Evolutionary conservation across 2,329 filamentous ascomycete species (phyloP), one percentile per base, ranked within the genome.

Genomic region (Aquanectria penicillioides): DNA sequence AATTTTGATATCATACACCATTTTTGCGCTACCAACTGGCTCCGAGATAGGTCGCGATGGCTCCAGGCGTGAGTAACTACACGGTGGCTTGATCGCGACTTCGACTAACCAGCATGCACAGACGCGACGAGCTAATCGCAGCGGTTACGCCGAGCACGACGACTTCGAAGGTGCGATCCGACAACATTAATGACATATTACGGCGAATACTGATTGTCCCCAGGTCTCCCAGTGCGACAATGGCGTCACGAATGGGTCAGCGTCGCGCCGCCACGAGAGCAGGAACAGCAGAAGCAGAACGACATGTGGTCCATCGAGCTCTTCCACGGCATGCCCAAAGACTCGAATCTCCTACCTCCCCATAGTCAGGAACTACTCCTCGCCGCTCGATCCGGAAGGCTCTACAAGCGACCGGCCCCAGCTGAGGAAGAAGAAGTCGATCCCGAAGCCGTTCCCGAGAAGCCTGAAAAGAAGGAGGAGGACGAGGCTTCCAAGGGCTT

Each of bases 211-310:
- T 74, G 52, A 74, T 37, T n/a, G 13, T 20, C 46, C 28, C 81
- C 86, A 83, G 92, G 93, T 59, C 84, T 97, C 10, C 94, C 94
- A 13, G 90, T 97, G 57, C 90, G 93, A 71, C 93, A 97, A 84
- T 98, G 93, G 90, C 88, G 91, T 54, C 88, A 91, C 63, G 87
- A 90, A 57, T 81, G 81, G 77, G 84, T 92, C 55, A 89, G 80
- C 36, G 80, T 94, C 71, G 87, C 87, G 65, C 89, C 92, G 49
- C 86, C 86, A 11, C 80, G 84, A 9, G 83, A 86, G 31, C 81
- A 86, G 62, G 90, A 94, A 67, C 86, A 83, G 23, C 81, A 78
- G 26, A 81, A 87, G 61, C 83, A 83, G 65, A 86, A 88, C 69
- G 86, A 90, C 72, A 81, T 86, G 49, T 94, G 90, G 86, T 89